Percentiles rank a stretch among this genome's conserved stretches.
phyloP scores from a whole-genome alignment of 2,329 filamentous ascomycete genomes.

The Conoideocrella luteorostrata region DNA sequence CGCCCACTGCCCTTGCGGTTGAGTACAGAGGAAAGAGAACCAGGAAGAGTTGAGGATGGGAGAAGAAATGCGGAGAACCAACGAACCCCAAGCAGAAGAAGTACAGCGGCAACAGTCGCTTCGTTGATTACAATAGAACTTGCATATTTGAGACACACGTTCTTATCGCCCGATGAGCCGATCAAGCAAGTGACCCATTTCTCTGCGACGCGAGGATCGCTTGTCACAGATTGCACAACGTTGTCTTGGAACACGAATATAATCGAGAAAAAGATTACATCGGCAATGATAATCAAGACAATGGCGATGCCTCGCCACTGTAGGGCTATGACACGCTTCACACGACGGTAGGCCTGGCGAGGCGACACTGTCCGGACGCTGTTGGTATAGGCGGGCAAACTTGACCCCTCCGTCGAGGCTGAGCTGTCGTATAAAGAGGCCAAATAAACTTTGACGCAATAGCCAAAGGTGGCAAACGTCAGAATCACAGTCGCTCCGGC shows the following conservation, averaged over 20 bases:
- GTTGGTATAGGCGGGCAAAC: conserved; percentile 62
- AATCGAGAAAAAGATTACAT: conserved; percentile 90
- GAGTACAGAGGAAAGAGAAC: neutral
- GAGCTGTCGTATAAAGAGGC: conserved; percentile 71
- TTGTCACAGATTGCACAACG: conserved; percentile 53
- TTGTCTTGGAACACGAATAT: conserved; percentile 86
- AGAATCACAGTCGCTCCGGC: conserved; percentile 69
- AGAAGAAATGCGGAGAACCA: neutral
- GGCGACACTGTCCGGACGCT: conserved; percentile 75
- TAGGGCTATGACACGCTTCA: conserved; percentile 78
- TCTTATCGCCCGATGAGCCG: conserved; percentile 48
- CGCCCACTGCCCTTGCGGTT: neutral
- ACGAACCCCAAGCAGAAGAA: conserved; percentile 69
- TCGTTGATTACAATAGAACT: conserved; percentile 62
- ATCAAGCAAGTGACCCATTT: conserved; percentile 70
- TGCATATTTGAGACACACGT: conserved; percentile 57
- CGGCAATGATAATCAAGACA: conserved; percentile 80
- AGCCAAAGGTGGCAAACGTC: conserved; percentile 79
- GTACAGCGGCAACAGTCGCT: conserved; percentile 70
- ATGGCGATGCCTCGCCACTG: conserved; percentile 94
- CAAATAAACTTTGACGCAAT: conserved; percentile 94
- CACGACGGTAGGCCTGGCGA: conserved; percentile 78
- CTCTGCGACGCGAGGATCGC: conserved; percentile 45
- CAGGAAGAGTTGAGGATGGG: neutral
- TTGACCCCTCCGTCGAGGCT: conserved; percentile 63